Base-by-base conservation (phyloP, 2,329 filamentous ascomycete genomes). In the Colletotrichum lentis region DNA sequence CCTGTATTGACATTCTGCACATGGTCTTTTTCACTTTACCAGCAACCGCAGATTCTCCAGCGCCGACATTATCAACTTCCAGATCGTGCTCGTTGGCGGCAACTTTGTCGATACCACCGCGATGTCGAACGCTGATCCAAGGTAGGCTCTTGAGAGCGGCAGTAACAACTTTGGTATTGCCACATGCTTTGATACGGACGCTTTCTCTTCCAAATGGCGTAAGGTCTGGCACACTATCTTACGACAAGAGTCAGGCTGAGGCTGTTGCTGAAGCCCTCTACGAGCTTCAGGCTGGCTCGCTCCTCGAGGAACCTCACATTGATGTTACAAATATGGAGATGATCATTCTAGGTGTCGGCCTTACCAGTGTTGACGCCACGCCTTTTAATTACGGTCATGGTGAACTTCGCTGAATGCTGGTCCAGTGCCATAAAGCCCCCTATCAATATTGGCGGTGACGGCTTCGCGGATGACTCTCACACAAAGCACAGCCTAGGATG, bases 231-330 rank as follows among this genome's bases (percentile, higher is more conserved):
- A 44, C 35, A 24, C 18, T 43, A 39, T 58, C 27, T 35, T 64
- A 67, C 14, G 37, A 54, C 12, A 53, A 55, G 41, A 67, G 64
- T 24, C 50, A 70, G 49, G 68, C 67, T 31, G 54, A 61, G 18
- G 53, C 11, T 20, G 64, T 59, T 47, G 27, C 60, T 18, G 61
- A 69, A 53, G 58, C 54, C 35, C 70, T 75, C 46, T 59, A 20
- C n/a, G 69, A 60, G 31, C 71, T 75, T 12, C 71, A 71, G 39
- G 44, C 72, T 16, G 63, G 69, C 27, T 72, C 72, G 35, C 73
- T 74, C 62, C 71, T 72, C 22, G 54, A 67, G 4, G 64, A 71
- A 46, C 41, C 66, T n/a, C 63, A 63, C 7, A 56, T 66, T 8
- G 57, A 64, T 11, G 69, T 67, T 22, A 63, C 12, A 16, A 31